phyloP scores from a whole-genome alignment of 202 grass and related monocot genomes.

The Setaria italica region DNA sequence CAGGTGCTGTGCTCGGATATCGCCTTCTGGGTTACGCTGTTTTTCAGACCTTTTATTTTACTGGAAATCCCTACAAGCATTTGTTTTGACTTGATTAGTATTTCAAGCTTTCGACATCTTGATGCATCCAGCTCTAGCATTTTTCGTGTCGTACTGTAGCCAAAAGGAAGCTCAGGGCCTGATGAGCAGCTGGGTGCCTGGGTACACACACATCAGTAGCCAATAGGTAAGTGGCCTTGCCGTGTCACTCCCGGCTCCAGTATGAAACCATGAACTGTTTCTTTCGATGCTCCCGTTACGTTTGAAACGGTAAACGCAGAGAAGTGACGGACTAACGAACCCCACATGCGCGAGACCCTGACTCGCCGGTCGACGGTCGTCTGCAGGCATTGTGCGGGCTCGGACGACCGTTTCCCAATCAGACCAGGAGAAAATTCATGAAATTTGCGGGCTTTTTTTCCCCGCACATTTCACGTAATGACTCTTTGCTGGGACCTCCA shows the following conservation, averaged over 20 bases:
- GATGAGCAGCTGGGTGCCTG: neutral
- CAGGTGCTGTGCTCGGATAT: neutral
- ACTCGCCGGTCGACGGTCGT: neutral
- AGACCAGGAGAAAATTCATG: neutral
- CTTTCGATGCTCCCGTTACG: neutral
- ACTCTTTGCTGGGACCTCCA: neutral
- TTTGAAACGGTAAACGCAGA: constrained; percentile 14
- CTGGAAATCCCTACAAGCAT: neutral
- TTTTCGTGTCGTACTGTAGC: neutral
- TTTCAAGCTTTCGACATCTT: neutral
- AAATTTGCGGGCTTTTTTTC: neutral
- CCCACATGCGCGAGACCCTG: constrained; percentile 12
- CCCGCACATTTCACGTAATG: neutral
- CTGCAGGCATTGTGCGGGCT: neutral
- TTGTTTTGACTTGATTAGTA: neutral
- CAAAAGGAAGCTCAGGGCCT: neutral
- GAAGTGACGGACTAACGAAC: neutral
- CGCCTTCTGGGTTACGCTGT: neutral
- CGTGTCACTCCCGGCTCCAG: constrained; percentile 7
- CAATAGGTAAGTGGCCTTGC: neutral
- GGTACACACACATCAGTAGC: neutral
- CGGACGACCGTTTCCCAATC: neutral
- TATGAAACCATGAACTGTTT: neutral
- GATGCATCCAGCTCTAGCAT: neutral
- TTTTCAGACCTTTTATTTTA: neutral